Evolutionary conservation across 108 stramenopile genomes (phyloP), one percentile per base, ranked within the genome.

Genomic region (Cyclotella baltica): DNA sequence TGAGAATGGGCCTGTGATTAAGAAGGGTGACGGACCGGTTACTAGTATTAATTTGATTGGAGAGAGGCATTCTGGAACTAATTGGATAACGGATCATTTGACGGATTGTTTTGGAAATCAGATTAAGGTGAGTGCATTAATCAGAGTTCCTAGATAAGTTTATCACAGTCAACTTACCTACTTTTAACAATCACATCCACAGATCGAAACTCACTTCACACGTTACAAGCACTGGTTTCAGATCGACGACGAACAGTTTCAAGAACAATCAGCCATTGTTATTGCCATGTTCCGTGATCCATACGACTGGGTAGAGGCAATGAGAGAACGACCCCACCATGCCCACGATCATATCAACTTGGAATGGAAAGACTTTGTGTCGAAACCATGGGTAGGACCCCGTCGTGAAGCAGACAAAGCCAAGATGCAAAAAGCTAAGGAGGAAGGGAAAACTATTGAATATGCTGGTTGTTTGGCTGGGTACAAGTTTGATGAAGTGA

Each of bases 71-170:
- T 75, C 73, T 43, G 83, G 83, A 0, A 79, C 83, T 73, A 83
- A 74, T 35, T 83, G 83, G 83, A 83, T 83, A 11, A 83, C 83
- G 10, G 73, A 78, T 47, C 73, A 83, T 69, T 52, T 83, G 29
- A 27, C 5, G 20, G 76, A 56, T 56, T 56, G 55, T 56, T 56
- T 56, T 25, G 55, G 55, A 27, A 23, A 27, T 56, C 55, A 56
- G 25, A 56, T 56, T 56, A 10, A 56, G 55, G 55, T 56, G 22
- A 71, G 34, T 5, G 55, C 11, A 27, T 27, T 25, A 25, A 5
- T 25, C 1, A 25, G 22, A 27, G 55, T 25, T 25, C 3, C 1
- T 0, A 3, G 23, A 56, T 2, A n/a, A 56, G 3, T 56, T 25
- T n/a, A n/a, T n/a, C n/a, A n/a, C n/a, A n/a, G n/a, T 23, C 55